Base-by-base conservation (phyloP, 2,329 filamentous ascomycete genomes). In the Nemania serpens region DNA sequence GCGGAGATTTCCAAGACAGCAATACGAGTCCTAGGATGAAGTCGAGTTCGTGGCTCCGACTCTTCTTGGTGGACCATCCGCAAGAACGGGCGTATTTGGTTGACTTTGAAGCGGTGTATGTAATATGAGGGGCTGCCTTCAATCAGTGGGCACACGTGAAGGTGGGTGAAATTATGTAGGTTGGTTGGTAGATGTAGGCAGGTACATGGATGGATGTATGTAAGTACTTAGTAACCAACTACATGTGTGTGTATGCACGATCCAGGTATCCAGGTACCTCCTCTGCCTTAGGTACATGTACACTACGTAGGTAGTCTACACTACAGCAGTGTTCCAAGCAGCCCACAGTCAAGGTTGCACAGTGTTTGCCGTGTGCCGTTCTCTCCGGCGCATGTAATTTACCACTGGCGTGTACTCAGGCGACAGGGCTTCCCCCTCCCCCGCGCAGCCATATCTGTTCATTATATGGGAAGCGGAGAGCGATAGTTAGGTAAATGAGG, bases 71-170 rank as follows among this genome's bases (percentile, higher is more conserved):
- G 41, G 58, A 63, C 63, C 37, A 43, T 48, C 58, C 54, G 50
- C 63, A 53, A 61, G 29, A 47, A 57, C 10, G 29, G 36, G 47
- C 42, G 33, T 18, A 22, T 20, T 29, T 39, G 36, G 42, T 61
- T 37, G 55, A n/a, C 42, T 50, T 59, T 33, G 36, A 49, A 58
- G 63, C 63, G 63, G 63, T 63, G 63, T 63, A 59, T 22, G 46
- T 48, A 48, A 48, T 48, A 33, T 49, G 48, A 43, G 36, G 36
- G 52, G 39, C 37, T 18, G 36, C 46, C 52, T 52, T 55, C 45
- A 42, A 54, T 50, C 59, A 15, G 20, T 15, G 33, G 42, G 25
- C 25, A 29, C 25, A 4, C 25, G 25, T 29, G 25, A 4, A 29
- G 25, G 25, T 29, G 25, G 25, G 3, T 29, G 25, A 29, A n/a